These are phyloP conservation scores for Thelonectria olida DNA, from an alignment of 2,329 filamentous ascomycete genomes.

Conservation along the genomic window DNA sequence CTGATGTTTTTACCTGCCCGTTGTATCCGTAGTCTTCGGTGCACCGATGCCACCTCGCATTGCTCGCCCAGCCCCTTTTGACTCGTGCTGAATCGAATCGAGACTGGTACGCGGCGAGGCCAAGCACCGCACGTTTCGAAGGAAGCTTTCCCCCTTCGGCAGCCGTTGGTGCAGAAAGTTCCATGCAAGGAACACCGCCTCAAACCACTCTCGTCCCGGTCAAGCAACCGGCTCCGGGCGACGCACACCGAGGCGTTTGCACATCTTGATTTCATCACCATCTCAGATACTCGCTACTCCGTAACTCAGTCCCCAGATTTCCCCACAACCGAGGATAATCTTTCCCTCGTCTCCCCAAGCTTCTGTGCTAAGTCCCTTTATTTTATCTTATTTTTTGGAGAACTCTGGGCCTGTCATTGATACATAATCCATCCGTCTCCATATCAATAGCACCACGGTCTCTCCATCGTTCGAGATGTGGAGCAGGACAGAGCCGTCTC, in stretches of 20 bases:
- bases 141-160: no score
- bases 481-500: slow-evolving; percentile 40
- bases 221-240: slow-evolving; percentile 5
- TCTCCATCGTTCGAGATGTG: slow-evolving; percentile 35
- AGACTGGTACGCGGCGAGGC: neutral
- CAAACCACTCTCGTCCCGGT: neutral
- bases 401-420: neutral
- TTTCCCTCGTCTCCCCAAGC: slow-evolving; percentile 2
- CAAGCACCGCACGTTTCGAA: neutral
- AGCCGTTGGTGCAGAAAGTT: neutral
- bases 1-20: slow-evolving; percentile 7
- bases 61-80: slow-evolving; percentile 1
- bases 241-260: slow-evolving; percentile 14
- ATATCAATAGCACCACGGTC: neutral
- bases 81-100: neutral
- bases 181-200: neutral
- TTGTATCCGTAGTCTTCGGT: neutral
- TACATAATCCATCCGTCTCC: neutral
- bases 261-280: neutral
- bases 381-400: slow-evolving; percentile 20
- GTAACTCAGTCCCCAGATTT: neutral
- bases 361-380: neutral
- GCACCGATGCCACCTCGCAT: slow-evolving; percentile 3
- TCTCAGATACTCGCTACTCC: neutral
- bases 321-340: slow-evolving; percentile 4